A percentile compares a stretch with the other conserved stretches of the same genome.
Evolutionary conservation across 768 basidiomycete species (phyloP).

Genomic region (Xerocomus brunneocitrinus): DNA sequence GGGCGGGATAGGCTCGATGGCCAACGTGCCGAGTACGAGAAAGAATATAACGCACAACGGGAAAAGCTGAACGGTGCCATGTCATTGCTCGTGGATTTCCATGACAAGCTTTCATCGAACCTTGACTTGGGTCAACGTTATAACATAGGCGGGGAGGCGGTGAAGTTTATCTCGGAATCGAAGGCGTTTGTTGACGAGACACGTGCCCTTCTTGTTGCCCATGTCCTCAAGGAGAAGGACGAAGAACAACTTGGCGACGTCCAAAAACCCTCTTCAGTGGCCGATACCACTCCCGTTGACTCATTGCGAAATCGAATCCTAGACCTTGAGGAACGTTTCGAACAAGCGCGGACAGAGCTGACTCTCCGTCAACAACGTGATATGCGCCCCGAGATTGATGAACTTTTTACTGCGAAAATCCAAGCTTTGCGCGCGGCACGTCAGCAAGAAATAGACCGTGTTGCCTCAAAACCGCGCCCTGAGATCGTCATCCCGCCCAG

Average conservation of each 20-base stretch:
- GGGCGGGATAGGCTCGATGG: slow-evolving; percentile 28
- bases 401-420: slow-evolving; percentile 17
- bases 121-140: slow-evolving; percentile 29
- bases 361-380: slow-evolving; percentile 23
- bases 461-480: slow-evolving; percentile 11
- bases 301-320: slow-evolving; percentile 16
- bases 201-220: slow-evolving; percentile 22
- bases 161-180: slow-evolving; percentile 22
- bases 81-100: slow-evolving; percentile 19
- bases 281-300: background rate
- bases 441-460: slow-evolving; percentile 15
- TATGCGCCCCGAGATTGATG: slow-evolving; percentile 16
- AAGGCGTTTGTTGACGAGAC: slow-evolving; percentile 23
- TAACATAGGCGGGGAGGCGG: slow-evolving; percentile 17
- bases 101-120: slow-evolving; percentile 19
- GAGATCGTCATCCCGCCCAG: slow-evolving; percentile 20
- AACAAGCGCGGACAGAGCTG: slow-evolving; percentile 28
- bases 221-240: slow-evolving; percentile 14
- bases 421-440: slow-evolving; percentile 19
- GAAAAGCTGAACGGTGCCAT: slow-evolving; percentile 26
- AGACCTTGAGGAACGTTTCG: slow-evolving; percentile 27
- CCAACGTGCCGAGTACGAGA: slow-evolving; percentile 27
- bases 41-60: slow-evolving; percentile 17
- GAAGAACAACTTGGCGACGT: slow-evolving; percentile 1
- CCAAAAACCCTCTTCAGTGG: background rate